Percentiles rank a stretch among this genome's conserved stretches.
These are phyloP conservation scores for Dryadomyces quercivorus DNA, from an alignment of 2,329 filamentous ascomycete genomes.

Conservation along the genomic window DNA sequence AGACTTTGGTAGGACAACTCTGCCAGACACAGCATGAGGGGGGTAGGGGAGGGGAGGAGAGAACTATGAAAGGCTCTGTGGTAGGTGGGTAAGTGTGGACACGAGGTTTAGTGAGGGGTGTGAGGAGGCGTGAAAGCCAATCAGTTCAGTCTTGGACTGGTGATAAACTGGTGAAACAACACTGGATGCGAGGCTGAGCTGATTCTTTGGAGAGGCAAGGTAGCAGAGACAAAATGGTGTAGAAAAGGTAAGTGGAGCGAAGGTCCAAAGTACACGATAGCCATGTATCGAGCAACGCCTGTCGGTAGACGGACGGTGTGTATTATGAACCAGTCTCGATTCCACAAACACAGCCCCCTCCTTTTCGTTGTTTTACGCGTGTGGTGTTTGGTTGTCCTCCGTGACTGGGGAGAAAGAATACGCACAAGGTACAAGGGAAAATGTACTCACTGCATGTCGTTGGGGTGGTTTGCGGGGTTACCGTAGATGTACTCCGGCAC, in stretches of 20 bases:
- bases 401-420: constrained; percentile 8
- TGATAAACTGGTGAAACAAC: background rate
- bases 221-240: background rate
- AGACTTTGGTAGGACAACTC: background rate
- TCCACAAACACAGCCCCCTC: background rate
- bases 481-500: constrained; percentile 48
- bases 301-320: background rate
- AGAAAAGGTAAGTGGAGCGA: background rate
- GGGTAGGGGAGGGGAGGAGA: background rate
- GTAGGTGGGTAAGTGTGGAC: background rate
- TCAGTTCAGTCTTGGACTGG: background rate
- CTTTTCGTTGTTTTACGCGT: background rate
- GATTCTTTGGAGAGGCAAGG: background rate
- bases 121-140: background rate
- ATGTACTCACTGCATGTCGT: constrained; percentile 46
- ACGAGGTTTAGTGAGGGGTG: background rate
- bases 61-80: background rate
- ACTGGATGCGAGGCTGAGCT: background rate
- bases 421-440: constrained; percentile 18
- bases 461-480: constrained; percentile 39
- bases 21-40: background rate
- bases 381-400: background rate
- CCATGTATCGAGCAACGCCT: background rate
- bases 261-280: background rate
- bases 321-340: background rate